phyloP scores from a whole-genome alignment of 176 grass and related monocot species.

The Cenchrus americanus region DNA sequence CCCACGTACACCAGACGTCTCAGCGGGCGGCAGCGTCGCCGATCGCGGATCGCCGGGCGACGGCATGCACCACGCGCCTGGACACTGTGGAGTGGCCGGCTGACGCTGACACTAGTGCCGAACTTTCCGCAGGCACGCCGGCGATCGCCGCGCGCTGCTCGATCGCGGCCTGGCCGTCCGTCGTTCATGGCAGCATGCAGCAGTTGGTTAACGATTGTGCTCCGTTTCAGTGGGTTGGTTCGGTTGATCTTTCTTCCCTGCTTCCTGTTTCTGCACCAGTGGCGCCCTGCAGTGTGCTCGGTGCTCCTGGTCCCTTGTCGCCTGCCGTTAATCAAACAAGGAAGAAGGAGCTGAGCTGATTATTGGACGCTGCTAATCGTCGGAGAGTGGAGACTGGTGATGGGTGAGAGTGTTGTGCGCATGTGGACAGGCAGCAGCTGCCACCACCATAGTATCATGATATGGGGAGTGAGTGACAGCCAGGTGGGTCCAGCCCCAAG shows the following conservation, averaged over 20 bases:
- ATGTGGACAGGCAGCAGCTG: neutral
- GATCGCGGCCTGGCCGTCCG: neutral
- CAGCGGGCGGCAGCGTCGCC: neutral
- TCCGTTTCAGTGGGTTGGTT: neutral
- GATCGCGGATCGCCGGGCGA: neutral
- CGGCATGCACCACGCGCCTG: constrained; percentile 1
- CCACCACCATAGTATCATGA: neutral
- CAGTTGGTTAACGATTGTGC: neutral
- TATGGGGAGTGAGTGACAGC: neutral
- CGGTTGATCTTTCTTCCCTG: neutral
- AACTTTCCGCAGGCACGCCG: neutral
- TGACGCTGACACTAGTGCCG: neutral
- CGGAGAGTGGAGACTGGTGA: neutral
- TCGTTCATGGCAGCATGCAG: neutral
- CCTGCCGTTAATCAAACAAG: neutral
- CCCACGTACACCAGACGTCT: neutral
- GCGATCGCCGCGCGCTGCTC: neutral
- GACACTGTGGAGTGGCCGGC: neutral
- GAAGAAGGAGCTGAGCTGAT: neutral
- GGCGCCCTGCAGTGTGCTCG: neutral
- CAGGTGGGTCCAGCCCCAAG: neutral
- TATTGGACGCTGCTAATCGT: neutral
- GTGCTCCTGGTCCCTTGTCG: neutral
- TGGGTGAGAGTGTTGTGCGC: too few relatives aligned
- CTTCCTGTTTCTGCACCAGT: neutral